Base-by-base conservation (phyloP, 2,329 filamentous ascomycete species). In the Knufia fluminis region DNA sequence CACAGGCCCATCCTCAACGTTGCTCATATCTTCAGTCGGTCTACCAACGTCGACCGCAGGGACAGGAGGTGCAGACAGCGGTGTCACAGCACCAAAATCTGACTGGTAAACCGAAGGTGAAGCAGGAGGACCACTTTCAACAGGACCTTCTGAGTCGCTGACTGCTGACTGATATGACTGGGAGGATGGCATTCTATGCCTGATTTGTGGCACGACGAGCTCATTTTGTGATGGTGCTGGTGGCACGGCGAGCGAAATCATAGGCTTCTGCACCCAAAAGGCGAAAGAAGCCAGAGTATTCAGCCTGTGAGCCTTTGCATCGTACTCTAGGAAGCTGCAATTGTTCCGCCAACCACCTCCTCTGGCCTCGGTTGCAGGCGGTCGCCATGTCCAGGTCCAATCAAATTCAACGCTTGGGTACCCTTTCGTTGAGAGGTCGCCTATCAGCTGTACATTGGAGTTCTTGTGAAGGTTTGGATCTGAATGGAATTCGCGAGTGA, bases 381-480 rank as follows among this genome's bases (percentile, higher is more conserved):
- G 87, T 63, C 85, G 88, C 89, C 91, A 98, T 72, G 85, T 92
- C 92, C 92, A 98, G 6, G 84, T 83, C 89, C 91, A 98, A 56
- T 91, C 85, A 63, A 96, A 96, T 28, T 88, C 82, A 24, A 94
- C 83, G 1, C 87, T 91, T 4, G 84, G 73, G 60, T 75, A 86
- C n/a, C 91, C 90, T 26, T 77, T 81, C 0, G 92, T 98, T 2
- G 79, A 77, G 63, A 85, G 96, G 65, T 95, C 89, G 2, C 92
- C 92, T n/a, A 98, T 83, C 39, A 97, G 76, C 61, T 94, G 85
- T 33, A 98, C 92, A 63, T 97, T 97, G 48, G 89, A 78, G 63
- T 96, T 97, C 65, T 94, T 97, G 72, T 98, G 92, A 49, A 98
- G 73, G 62, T 98, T 98, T 1, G 92, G 92, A 62, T 98, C 89